phyloP scores from a whole-genome alignment of 1,284 basidiomycete genomes.

The Porodaedalea pini region DNA sequence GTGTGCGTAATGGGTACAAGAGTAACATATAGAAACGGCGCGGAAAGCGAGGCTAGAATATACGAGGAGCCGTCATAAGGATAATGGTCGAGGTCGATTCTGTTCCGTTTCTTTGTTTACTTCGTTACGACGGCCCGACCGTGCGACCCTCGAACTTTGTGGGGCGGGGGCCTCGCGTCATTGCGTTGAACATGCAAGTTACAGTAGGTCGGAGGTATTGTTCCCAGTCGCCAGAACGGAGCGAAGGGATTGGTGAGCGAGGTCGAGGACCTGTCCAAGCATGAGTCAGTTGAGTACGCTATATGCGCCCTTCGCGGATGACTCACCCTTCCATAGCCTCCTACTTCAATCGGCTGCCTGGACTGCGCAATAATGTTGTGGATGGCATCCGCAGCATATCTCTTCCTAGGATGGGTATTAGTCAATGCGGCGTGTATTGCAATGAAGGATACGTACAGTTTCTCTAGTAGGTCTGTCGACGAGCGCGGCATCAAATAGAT shows the following conservation, averaged over 20 bases:
- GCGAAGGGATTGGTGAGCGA: constrained; percentile 65
- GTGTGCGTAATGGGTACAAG: neutral
- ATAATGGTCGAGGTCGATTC: neutral
- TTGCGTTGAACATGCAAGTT: constrained; percentile 47
- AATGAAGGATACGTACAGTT: constrained; percentile 49
- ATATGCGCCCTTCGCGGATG: neutral
- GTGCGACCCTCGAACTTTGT: constrained; percentile 30
- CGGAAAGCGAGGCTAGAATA: neutral
- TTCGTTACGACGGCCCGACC: constrained; percentile 30
- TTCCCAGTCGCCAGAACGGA: constrained; percentile 64
- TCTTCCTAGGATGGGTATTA: constrained; percentile 40
- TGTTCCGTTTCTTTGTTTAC: neutral
- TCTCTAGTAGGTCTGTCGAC: constrained; percentile 60
- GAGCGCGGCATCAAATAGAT: constrained; percentile 66
- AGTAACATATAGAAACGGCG: neutral
- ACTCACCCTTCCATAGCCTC: constrained; percentile 73
- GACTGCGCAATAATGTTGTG: constrained; percentile 73
- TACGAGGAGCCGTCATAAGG: neutral
- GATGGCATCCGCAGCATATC: constrained; percentile 74
- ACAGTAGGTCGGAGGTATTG: constrained; percentile 59
- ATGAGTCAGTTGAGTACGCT: neutral
- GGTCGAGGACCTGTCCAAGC: constrained; percentile 53
- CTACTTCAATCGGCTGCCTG: constrained; percentile 57
- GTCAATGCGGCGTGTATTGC: constrained; percentile 7
- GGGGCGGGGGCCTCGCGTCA: constrained; percentile 17